Evolutionary conservation across 2,329 filamentous ascomycete species (phyloP).

Genomic region (Boeremia lycopersici): DNA sequence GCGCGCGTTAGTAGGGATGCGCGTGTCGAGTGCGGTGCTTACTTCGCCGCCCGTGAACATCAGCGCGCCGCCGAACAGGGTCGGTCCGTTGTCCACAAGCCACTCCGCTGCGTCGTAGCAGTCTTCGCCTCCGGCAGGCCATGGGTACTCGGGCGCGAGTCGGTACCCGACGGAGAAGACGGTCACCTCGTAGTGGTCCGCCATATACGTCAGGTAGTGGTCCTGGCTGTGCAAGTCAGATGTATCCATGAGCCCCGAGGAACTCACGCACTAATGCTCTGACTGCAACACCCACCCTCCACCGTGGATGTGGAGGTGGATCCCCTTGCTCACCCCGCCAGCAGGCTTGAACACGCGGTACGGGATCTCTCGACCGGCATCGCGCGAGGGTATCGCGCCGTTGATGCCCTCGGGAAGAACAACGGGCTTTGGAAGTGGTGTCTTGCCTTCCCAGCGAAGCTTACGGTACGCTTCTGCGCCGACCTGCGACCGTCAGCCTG

Average conservation of each 20-base stretch:
- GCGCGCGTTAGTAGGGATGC: neutral
- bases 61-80: slow-evolving; percentile 51
- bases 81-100: slow-evolving; percentile 56
- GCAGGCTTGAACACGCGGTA: slow-evolving; percentile 59
- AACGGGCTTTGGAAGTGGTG: slow-evolving; percentile 55
- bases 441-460: slow-evolving; percentile 61
- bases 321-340: slow-evolving; percentile 52
- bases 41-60: slow-evolving; percentile 50
- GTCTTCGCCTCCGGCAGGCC: slow-evolving; percentile 61
- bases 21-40: neutral
- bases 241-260: neutral
- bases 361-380: slow-evolving; percentile 57
- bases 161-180: slow-evolving; percentile 65
- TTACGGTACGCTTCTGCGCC: slow-evolving; percentile 61
- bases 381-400: slow-evolving; percentile 58
- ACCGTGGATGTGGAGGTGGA: slow-evolving; percentile 64
- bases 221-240: slow-evolving; percentile 50
- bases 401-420: slow-evolving; percentile 56
- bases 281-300: slow-evolving; percentile 55
- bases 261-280: slow-evolving; percentile 45
- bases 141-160: slow-evolving; percentile 65
- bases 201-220: slow-evolving; percentile 55
- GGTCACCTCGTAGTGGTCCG: slow-evolving; percentile 55
- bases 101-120: slow-evolving; percentile 63
- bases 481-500: slow-evolving; percentile 43